phyloP scores from a whole-genome alignment of 1,139 yeast genomes.

The Pichia kudriavzevii region DNA sequence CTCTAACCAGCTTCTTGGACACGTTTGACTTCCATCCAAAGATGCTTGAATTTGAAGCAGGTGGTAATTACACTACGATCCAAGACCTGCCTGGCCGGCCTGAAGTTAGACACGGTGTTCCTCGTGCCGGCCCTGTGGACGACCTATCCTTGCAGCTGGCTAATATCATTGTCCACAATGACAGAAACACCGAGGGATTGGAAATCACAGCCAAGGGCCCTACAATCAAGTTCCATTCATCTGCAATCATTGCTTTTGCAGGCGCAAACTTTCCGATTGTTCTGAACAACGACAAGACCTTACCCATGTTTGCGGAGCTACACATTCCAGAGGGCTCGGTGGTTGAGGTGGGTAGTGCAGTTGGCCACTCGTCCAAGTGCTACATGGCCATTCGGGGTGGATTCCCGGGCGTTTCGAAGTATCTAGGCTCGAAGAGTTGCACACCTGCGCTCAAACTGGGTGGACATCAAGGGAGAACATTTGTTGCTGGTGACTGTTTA shows the following conservation, averaged over 20 bases:
- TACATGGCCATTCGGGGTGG: constrained; percentile 33
- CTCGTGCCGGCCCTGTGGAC: constrained; percentile 32
- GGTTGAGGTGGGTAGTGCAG: constrained; percentile 28
- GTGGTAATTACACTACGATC: constrained; percentile 32
- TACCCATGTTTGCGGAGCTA: constrained; percentile 29
- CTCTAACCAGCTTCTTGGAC: constrained; percentile 28
- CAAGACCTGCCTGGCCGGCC: constrained; percentile 33
- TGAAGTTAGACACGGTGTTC: constrained; percentile 28
- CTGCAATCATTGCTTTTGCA: constrained; percentile 27
- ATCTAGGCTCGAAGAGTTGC: constrained; percentile 32
- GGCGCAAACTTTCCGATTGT: constrained; percentile 27
- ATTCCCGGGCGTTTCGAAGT: constrained; percentile 31
- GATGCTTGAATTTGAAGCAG: constrained; percentile 28
- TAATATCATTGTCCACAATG: constrained; percentile 31
- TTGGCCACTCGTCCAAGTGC: constrained; percentile 25
- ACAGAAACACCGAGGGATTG: constrained; percentile 24
- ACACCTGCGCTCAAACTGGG: constrained; percentile 31
- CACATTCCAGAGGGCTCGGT: constrained; percentile 26
- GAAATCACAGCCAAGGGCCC: constrained; percentile 32
- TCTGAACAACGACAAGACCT: constrained; percentile 21
- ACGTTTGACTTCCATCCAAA: constrained; percentile 26
- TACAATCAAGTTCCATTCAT: constrained; percentile 27
- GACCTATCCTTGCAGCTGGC: constrained; percentile 30
- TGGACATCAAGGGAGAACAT: constrained; percentile 34
- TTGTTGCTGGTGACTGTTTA: constrained; percentile 32